Evolutionary conservation across 208 protist genomes (phyloP).

Genomic region (Porcisia hertigi): DNA sequence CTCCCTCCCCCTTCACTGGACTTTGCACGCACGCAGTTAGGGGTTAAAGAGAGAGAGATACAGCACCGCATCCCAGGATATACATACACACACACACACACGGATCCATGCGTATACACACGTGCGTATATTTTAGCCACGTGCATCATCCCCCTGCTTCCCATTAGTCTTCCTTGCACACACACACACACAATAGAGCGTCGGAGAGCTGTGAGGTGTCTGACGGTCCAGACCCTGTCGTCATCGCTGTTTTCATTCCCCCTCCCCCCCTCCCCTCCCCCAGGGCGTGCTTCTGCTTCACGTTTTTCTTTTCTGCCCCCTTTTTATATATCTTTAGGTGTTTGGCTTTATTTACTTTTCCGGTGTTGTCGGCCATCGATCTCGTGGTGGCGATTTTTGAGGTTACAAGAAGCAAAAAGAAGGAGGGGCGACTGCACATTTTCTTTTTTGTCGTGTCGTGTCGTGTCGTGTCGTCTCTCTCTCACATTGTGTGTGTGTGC

Average conservation of each 20-base stretch:
- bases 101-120: neutral
- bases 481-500: too few relatives aligned
- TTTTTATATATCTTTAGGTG: too few relatives aligned
- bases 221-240: neutral
- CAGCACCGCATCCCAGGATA: conserved; percentile 1
- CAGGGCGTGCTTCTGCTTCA: too few relatives aligned
- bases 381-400: too few relatives aligned
- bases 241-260: neutral
- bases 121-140: neutral
- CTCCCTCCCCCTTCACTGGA: neutral
- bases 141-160: neutral
- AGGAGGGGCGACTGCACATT: too few relatives aligned
- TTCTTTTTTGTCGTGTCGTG: too few relatives aligned
- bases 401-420: too few relatives aligned
- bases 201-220: neutral
- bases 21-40: neutral
- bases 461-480: too few relatives aligned
- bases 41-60: neutral
- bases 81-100: neutral
- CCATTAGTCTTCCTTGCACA: neutral
- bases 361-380: too few relatives aligned
- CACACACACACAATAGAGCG: neutral
- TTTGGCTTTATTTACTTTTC: too few relatives aligned
- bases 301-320: too few relatives aligned
- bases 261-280: too few relatives aligned